Conservation (phyloP, 75 land plant species). For the Picea glauca region DNA sequence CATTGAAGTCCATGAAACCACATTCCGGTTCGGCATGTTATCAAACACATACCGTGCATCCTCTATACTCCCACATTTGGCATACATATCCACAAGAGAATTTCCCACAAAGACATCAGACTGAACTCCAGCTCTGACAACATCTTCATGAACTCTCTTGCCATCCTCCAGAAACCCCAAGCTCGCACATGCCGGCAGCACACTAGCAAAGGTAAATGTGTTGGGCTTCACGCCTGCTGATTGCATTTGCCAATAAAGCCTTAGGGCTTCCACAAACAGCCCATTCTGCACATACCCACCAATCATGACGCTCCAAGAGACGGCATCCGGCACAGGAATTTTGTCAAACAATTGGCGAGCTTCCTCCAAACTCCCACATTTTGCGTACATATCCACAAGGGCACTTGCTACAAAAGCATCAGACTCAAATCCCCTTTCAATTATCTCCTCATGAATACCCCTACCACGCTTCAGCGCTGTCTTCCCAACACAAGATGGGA, state of each 20-base stretch:
- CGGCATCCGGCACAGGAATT: conserved; percentile 34
- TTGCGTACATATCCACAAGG: conserved; percentile 47
- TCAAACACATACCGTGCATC: conserved; percentile 16
- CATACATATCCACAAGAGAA: conserved; percentile 18
- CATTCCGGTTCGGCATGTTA: conserved; percentile 7
- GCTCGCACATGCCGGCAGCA: conserved; percentile 11
- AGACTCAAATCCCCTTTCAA: conserved; percentile 50
- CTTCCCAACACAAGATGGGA: conserved; percentile 35
- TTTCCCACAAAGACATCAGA: conserved; percentile 13
- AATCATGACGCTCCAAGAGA: conserved; percentile 52
- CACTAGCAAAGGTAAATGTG: background rate
- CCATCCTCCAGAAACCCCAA: background rate
- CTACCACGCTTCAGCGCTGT: conserved; percentile 19
- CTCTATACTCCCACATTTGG: conserved; percentile 19
- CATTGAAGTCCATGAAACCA: conserved; percentile 23
- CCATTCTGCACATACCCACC: conserved; percentile 34
- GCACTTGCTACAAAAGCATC: conserved; percentile 44
- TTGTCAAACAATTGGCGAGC: conserved; percentile 27
- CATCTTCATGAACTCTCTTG: conserved; percentile 8
- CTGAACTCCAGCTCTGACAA: conserved; percentile 3
- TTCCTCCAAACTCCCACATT: conserved; percentile 24
- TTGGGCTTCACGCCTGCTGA: conserved; percentile 15
- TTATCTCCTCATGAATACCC: conserved; percentile 28
- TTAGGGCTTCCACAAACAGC: conserved; percentile 32
- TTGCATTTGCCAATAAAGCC: conserved; percentile 42